Base-by-base conservation (phyloP, 1,284 basidiomycete species). In the Boletellus sp. region DNA sequence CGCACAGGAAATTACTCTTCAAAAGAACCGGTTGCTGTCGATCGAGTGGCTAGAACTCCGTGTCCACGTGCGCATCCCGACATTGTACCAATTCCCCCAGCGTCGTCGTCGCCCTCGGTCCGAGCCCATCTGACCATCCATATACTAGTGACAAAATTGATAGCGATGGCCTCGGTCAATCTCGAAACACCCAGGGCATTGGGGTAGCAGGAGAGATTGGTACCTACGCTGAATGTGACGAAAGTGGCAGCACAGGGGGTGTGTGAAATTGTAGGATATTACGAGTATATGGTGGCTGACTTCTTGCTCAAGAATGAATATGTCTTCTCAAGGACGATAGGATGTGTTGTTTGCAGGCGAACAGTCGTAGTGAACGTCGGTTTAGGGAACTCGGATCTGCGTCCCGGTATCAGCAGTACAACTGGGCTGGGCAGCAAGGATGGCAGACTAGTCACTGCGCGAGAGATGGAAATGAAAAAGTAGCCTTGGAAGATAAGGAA, bases 401-500 rank as follows among this genome's bases (percentile, higher is more conserved):
- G 38, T 44, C 37, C 12, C 49, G 53, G 53, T 37, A 30, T 40
- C 58, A 48, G 55, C 46, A 51, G 22, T 18, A 49, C 24, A 30
- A 21, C 30, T 26, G 28, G n/a, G 33, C 30, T 36, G 38, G 38
- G 51, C 38, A 44, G 33, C 36, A 42, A 51, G 46, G 30, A 19
- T 57, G 8, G 50, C 18, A 55, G 45, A 47, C 18, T 36, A 47
- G 42, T 51, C 42, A 45, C 46, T 28, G 46, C 44, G 42, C 40
- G 21, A 45, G 45, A 49, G 52, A 47, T 49, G 44, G 58, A 53
- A 53, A 36, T 19, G 30, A 42, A 24, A 19, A 41, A 54, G 47
- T 38, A 43, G 52, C 58, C 30, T 49, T 15, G 22, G 58, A 46
- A 44, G 58, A 40, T 47, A 47, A 42, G 47, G 50, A 22, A 24